phyloP scores from a whole-genome alignment of 805 yeast species.

The Suhomyces pyralidae region DNA sequence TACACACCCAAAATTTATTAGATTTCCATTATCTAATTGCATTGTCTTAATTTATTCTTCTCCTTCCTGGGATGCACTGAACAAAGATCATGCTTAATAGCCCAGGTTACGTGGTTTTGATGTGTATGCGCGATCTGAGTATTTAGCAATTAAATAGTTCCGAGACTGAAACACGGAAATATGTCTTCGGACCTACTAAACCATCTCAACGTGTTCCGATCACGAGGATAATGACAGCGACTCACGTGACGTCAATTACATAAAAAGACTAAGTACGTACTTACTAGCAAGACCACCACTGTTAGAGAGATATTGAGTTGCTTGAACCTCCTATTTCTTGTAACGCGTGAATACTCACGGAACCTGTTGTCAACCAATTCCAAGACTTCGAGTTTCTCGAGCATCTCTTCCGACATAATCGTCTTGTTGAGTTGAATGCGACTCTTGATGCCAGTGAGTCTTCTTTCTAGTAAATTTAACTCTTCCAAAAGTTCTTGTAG shows the following conservation, averaged over 20 bases:
- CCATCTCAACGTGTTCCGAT: not conserved
- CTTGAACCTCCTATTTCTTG: slow-evolving; percentile 26
- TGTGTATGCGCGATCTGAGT: not conserved
- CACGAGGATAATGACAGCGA: not conserved
- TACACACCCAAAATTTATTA: not conserved
- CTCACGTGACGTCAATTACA: not conserved
- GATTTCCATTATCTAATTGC: not conserved
- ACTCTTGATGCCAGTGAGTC: slow-evolving; percentile 22
- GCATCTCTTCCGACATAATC: slow-evolving; percentile 23
- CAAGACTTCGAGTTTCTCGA: slow-evolving; percentile 27
- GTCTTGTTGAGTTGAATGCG: slow-evolving; percentile 24
- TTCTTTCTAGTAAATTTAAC: slow-evolving; percentile 23
- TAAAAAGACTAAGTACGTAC: slow-evolving; percentile 12
- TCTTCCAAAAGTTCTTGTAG: slow-evolving; percentile 26
- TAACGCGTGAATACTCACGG: slow-evolving; percentile 22
- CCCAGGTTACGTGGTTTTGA: not conserved
- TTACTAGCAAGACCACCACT: slow-evolving; percentile 15
- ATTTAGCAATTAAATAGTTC: not conserved
- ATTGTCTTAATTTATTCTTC: not conserved
- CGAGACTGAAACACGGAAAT: not conserved
- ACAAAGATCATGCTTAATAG: not conserved
- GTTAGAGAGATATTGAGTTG: slow-evolving; percentile 22
- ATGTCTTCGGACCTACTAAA: not conserved
- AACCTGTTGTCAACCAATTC: slow-evolving; percentile 30
- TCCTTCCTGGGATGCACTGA: not conserved